phyloP scores from a whole-genome alignment of 2,329 filamentous ascomycete genomes.

The Camillea tinctor region DNA sequence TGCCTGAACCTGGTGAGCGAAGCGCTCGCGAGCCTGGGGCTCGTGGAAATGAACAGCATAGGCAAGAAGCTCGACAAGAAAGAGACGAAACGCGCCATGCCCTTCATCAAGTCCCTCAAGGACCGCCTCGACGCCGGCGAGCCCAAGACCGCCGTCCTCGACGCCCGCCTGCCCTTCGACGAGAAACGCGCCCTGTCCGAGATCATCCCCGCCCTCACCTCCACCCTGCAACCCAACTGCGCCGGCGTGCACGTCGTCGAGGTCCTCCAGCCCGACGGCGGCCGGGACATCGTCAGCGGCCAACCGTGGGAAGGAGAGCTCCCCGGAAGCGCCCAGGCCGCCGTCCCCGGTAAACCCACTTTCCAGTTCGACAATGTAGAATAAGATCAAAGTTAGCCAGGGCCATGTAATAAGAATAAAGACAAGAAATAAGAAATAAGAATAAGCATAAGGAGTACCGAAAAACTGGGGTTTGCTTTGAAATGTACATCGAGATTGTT shows the following conservation, averaged over 20 bases:
- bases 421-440: no score
- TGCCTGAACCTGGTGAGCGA: constrained; percentile 78
- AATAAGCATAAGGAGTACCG: no score
- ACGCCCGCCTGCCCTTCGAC: constrained; percentile 81
- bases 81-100: constrained; percentile 97
- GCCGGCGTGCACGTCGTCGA: constrained; percentile 55
- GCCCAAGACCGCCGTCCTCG: constrained; percentile 65
- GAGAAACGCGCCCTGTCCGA: constrained; percentile 72
- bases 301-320: constrained; percentile 56
- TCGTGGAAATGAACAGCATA: constrained; percentile 48
- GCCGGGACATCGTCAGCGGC: constrained; percentile 64
- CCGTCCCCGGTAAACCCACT: constrained; percentile 76
- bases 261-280: constrained; percentile 8
- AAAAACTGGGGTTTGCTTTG: no score
- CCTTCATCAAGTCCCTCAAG: constrained; percentile 87
- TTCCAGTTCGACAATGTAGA: constrained; percentile 83
- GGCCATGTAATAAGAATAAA: no score
- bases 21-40: constrained; percentile 56
- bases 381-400: no score
- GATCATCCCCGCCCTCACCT: constrained; percentile 68
- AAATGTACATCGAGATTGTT: no score
- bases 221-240: constrained; percentile 61
- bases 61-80: constrained; percentile 61
- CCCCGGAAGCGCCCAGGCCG: constrained; percentile 63
- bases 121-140: constrained; percentile 72